phyloP scores from a whole-genome alignment of 1,284 basidiomycete genomes.

The Trametes polyzona region DNA sequence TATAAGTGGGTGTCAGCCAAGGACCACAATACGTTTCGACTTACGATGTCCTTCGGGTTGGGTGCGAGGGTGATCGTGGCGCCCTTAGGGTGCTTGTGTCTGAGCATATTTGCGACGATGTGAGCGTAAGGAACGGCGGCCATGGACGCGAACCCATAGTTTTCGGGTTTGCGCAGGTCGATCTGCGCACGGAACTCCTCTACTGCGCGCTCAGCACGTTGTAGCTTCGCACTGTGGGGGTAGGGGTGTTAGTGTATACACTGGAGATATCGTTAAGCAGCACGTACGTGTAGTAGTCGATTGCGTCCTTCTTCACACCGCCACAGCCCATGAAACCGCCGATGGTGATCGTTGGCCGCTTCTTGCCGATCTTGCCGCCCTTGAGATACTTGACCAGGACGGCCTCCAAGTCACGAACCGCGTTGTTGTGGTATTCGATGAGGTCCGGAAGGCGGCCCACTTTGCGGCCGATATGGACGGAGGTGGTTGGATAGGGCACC shows the following conservation, averaged over 20 bases:
- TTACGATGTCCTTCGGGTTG: constrained; percentile 84
- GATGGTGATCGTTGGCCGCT: constrained; percentile 73
- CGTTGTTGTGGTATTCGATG: constrained; percentile 85
- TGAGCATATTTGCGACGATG: constrained; percentile 74
- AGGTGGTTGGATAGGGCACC: constrained; percentile 83
- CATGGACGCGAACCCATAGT: constrained; percentile 93
- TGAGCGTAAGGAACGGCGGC: constrained; percentile 92
- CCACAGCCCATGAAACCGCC: constrained; percentile 79
- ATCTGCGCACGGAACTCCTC: constrained; percentile 79
- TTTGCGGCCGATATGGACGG: constrained; percentile 79
- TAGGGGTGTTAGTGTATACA: neutral
- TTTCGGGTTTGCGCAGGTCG: constrained; percentile 80
- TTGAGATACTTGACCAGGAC: constrained; percentile 87
- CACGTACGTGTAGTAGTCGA: constrained; percentile 80
- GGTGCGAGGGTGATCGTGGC: constrained; percentile 76
- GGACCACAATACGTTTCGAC: constrained; percentile 32
- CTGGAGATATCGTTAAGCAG: neutral
- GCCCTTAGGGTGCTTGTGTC: constrained; percentile 72
- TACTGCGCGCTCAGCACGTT: constrained; percentile 78
- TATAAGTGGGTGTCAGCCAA: neutral
- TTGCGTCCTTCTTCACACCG: constrained; percentile 78
- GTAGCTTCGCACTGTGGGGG: constrained; percentile 68
- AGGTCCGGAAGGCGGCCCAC: constrained; percentile 79
- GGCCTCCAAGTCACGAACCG: constrained; percentile 83
- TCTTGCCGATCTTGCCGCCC: constrained; percentile 70